Percentiles rank a stretch among this genome's conserved stretches.
Conservation (phyloP, 148 eudicot species). For the Selenicereus undatus region DNA sequence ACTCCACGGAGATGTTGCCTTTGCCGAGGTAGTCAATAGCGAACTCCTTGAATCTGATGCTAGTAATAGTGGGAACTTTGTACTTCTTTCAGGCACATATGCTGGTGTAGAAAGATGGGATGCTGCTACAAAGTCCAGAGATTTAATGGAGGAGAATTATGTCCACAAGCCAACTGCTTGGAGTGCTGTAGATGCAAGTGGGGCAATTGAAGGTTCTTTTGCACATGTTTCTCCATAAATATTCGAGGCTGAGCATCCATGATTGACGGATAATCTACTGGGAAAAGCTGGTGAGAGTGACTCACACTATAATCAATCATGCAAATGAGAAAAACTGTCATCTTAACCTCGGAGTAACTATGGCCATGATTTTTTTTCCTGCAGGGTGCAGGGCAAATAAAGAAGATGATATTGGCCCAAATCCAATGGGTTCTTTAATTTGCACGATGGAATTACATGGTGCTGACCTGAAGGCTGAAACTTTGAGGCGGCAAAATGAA, state of each 20-base stretch:
- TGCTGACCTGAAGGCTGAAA: no score
- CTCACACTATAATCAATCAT: neutral
- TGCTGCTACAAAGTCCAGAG: conserved; percentile 55
- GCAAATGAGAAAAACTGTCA: no score
- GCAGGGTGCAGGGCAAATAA: no score
- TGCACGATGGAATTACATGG: no score
- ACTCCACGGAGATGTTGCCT: conserved; percentile 47
- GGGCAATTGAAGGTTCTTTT: conserved; percentile 12
- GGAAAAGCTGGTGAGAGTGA: neutral
- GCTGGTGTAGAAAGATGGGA: conserved; percentile 69
- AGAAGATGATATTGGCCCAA: no score
- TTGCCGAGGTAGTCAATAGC: conserved; percentile 53
- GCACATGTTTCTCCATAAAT: neutral
- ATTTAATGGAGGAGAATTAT: conserved; percentile 40
- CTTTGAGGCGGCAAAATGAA: no score
- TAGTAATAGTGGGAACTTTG: conserved; percentile 57
- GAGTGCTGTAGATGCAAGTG: conserved; percentile 39
- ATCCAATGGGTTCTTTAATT: no score
- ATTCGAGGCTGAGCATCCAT: neutral
- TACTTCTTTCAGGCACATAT: conserved; percentile 46
- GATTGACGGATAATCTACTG: neutral
- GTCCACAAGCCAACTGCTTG: conserved; percentile 58
- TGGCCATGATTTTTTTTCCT: no score
- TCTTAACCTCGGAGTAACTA: no score
- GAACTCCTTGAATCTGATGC: conserved; percentile 62